Conservation (phyloP, 495 filamentous ascomycete species). For the Penicillium waksmanii region DNA sequence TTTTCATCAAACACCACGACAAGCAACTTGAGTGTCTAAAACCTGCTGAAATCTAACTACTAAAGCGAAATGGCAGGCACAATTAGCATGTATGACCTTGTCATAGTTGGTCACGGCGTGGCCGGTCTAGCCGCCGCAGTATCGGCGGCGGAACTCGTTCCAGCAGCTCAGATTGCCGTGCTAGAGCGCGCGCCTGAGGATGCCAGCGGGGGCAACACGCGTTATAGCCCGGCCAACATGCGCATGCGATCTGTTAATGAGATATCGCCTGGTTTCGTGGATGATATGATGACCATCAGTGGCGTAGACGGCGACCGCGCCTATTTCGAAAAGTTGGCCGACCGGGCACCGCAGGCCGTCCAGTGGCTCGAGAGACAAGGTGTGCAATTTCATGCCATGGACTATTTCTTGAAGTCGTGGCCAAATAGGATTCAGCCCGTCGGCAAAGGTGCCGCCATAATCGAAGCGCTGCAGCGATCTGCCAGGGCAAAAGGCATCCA, state of each 20-base stretch:
- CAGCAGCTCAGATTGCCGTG: constrained; percentile 10
- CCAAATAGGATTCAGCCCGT: constrained; percentile 13
- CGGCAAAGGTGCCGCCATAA: constrained; percentile 11
- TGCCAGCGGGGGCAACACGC: constrained; percentile 10
- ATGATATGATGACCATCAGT: constrained; percentile 9
- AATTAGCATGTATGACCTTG: constrained; percentile 16
- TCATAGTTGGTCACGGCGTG: constrained; percentile 20
- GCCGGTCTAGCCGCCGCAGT: constrained; percentile 14
- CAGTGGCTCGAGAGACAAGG: constrained; percentile 12
- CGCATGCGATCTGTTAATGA: constrained; percentile 12
- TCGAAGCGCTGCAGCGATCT: constrained; percentile 11
- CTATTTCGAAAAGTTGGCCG: constrained; percentile 12
- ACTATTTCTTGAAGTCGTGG: constrained; percentile 13
- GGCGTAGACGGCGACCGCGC: constrained; percentile 7
- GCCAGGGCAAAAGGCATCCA: constrained; percentile 7
- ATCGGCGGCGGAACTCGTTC: constrained; percentile 10
- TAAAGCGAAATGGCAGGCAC: constrained; percentile 3
- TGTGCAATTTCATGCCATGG: constrained; percentile 11
- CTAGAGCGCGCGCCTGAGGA: constrained; percentile 10
- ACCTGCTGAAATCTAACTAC: constrained; percentile 3
- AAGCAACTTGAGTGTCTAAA: constrained; percentile 1
- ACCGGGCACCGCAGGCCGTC: constrained; percentile 8
- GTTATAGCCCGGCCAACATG: constrained; percentile 10
- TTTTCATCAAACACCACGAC: constrained; percentile 2
- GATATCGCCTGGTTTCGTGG: constrained; percentile 7